Evolutionary conservation across 2,329 filamentous ascomycete genomes (phyloP), one percentile per base, ranked within the genome.

Genomic region (Calonectria fujianensis): DNA sequence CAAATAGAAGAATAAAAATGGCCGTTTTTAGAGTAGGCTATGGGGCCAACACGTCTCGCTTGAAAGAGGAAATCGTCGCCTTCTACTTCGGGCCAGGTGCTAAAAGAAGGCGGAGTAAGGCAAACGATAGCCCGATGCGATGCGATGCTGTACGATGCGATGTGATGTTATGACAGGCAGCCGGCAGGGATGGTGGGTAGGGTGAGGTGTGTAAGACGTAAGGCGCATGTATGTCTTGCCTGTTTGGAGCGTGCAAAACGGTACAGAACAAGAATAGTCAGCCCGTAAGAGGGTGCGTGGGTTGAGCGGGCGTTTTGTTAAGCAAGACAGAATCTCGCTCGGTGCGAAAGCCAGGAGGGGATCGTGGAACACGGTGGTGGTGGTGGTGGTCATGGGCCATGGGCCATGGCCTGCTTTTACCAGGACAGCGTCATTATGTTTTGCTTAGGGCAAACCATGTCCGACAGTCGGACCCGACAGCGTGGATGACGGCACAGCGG

Each of bases 101-200:
- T 74, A 74, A 71, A 54, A 72, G 52, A 72, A 70, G 57, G 64
- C 66, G 64, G 51, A 61, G 72, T 70, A 66, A 79, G 73, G 66
- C 69, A 70, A 63, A 70, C 68, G 54, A 66, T 67, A 61, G 52
- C 63, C 48, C 70, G 54, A 67, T 41, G 64, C 37, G 73, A 77
- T 72, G 72, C 50, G 75, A 74, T 73, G 66, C 63, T 65, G 68
- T 66, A 76, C 70, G 51, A 75, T 74, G 65, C 65, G 73, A 79
- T 80, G 73, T 70, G 74, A 80, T 75, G 73, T 65, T 54, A 77
- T 72, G 70, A 69, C 78, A 74, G 61, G 69, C 61, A 65, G 61
- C 29, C 27, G 61, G 50, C 61, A 65, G 41, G 61, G 61, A 65
- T 65, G 57, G 35, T 63, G 61, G 41, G 61, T 65, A 50, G 61